phyloP scores from a whole-genome alignment of 2,329 filamentous ascomycete genomes.

The Neofusicoccum kwambonambiense region DNA sequence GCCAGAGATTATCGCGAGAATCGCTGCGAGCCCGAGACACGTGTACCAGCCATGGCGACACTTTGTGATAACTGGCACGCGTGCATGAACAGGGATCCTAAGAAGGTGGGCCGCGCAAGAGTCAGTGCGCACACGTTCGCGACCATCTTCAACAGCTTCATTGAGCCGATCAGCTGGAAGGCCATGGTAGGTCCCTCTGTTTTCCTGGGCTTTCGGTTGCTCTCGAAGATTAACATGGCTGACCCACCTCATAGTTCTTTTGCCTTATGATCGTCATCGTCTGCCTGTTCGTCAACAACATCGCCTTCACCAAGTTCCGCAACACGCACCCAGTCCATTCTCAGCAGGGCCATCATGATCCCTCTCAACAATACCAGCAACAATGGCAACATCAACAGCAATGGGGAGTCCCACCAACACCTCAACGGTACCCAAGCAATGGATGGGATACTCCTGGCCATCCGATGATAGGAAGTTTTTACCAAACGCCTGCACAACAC shows the following conservation, averaged over 20 bases:
- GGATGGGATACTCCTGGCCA: conserved; percentile 9
- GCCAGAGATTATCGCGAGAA: conserved; percentile 73
- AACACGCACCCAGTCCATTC: conserved; percentile 33
- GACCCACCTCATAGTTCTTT: conserved; percentile 45
- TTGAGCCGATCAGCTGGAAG: conserved; percentile 87
- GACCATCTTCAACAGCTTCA: conserved; percentile 89
- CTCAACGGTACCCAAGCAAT: not conserved
- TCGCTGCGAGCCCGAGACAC: conserved; percentile 64
- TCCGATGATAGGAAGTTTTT: conserved; percentile 11
- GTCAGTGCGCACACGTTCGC: conserved; percentile 86
- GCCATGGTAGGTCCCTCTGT: conserved; percentile 57
- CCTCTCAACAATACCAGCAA: conserved; percentile 21
- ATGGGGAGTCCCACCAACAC: conserved; percentile 3
- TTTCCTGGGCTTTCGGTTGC: not conserved
- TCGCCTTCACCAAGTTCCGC: conserved; percentile 58
- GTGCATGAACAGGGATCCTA: conserved; percentile 84
- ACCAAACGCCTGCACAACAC: conserved; percentile 6
- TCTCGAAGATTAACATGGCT: not conserved
- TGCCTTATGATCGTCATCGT: conserved; percentile 48
- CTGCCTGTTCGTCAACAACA: conserved; percentile 58
- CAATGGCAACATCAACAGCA: conserved; percentile 9
- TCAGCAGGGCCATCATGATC: conserved; percentile 17
- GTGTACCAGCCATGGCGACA: conserved; percentile 69
- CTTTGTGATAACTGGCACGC: conserved; percentile 78
- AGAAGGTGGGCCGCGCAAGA: conserved; percentile 73